Percentiles rank a stretch among this genome's conserved stretches.
These are phyloP conservation scores for Pichia sp. DNA, from an alignment of 1,139 yeast genomes.

Conservation along the genomic window DNA sequence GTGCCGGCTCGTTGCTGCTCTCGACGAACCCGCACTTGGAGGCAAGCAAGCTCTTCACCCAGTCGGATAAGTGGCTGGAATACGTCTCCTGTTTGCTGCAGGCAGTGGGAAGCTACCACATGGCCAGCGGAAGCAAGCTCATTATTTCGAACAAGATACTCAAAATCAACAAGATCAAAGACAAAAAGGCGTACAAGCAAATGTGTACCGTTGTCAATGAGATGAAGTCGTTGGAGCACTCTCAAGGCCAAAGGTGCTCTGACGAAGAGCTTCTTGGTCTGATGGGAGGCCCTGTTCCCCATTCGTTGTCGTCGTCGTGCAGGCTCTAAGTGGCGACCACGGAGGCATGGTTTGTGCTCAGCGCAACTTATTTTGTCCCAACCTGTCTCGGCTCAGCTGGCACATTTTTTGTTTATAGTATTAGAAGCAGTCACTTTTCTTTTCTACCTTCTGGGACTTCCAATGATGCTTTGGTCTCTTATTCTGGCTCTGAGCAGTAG, in stretches of 20 bases:
- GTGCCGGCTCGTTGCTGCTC: conserved; percentile 40
- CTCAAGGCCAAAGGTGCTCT: conserved; percentile 1
- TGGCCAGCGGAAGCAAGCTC: conserved; percentile 35
- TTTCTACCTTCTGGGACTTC: too few species aligned
- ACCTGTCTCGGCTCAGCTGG: neutral
- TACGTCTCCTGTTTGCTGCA: conserved; percentile 34
- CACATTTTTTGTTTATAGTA: too few species aligned
- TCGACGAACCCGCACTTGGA: conserved; percentile 36
- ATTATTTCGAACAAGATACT: conserved; percentile 45
- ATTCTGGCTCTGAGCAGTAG: too few species aligned
- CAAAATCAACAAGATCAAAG: conserved; percentile 29
- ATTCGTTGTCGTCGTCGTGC: conserved; percentile 11
- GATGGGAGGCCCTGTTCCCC: conserved; percentile 18
- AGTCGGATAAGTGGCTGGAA: conserved; percentile 33
- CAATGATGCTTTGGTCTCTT: too few species aligned
- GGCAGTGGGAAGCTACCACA: conserved; percentile 29
- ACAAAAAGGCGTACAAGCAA: conserved; percentile 17
- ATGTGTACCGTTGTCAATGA: conserved; percentile 11
- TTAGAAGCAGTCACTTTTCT: too few species aligned
- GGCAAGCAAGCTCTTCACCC: conserved; percentile 38
- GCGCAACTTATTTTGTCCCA: neutral
- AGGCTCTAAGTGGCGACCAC: neutral
- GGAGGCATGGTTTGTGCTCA: neutral
- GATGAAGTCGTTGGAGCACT: conserved; percentile 11
- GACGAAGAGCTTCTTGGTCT: conserved; percentile 12